These are phyloP conservation scores for Ogataea neopini DNA, from an alignment of 805 yeast genomes.

Conservation along the genomic window DNA sequence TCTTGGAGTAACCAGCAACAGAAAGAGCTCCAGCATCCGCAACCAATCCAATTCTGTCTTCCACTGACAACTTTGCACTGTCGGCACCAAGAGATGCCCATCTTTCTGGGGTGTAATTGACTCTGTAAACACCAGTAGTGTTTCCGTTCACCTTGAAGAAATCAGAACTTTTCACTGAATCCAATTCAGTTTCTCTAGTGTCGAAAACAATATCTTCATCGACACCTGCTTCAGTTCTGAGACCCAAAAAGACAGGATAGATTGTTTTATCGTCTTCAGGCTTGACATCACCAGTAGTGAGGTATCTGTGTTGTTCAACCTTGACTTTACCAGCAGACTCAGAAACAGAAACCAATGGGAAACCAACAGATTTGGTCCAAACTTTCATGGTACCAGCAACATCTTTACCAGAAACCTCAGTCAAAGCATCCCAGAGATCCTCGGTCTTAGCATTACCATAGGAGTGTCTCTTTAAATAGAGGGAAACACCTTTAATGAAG, in stretches of 20 bases:
- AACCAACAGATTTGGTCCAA: constrained; percentile 78
- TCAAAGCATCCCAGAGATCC: constrained; percentile 69
- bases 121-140: constrained; percentile 55
- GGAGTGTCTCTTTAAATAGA: constrained; percentile 62
- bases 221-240: constrained; percentile 31
- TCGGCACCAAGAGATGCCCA: constrained; percentile 40
- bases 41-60: constrained; percentile 55
- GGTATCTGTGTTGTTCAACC: constrained; percentile 60
- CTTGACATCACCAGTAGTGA: constrained; percentile 64
- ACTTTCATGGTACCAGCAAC: constrained; percentile 61
- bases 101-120: constrained; percentile 45
- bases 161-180: constrained; percentile 18
- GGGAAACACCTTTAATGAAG: constrained; percentile 73
- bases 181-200: constrained; percentile 23
- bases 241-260: constrained; percentile 58
- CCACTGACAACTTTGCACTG: constrained; percentile 43
- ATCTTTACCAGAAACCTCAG: constrained; percentile 66
- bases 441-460: constrained; percentile 72
- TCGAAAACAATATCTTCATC: constrained; percentile 33
- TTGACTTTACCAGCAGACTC: constrained; percentile 33
- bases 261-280: constrained; percentile 60
- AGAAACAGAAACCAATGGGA: constrained; percentile 62
- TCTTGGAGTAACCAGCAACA: constrained; percentile 45
- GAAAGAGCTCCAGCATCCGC: constrained; percentile 57
- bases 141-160: constrained; percentile 54